Percentiles rank a stretch among this genome's conserved stretches.
These are phyloP conservation scores for Cenchrus purpureus DNA, from an alignment of 176 grass and related monocot species.

Conservation along the genomic window DNA sequence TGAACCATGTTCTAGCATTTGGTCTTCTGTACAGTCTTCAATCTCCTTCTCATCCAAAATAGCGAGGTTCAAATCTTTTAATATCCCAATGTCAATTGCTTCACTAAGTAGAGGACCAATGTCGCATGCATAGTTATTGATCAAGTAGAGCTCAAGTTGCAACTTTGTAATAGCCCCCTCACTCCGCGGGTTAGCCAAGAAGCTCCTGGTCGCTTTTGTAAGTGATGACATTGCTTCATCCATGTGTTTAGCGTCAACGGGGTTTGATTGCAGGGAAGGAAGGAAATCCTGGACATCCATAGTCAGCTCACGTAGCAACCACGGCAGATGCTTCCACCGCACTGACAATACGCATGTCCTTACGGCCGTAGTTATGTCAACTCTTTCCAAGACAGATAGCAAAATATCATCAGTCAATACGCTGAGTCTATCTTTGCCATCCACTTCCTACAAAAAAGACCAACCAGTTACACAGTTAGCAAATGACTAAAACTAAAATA, in stretches of 20 bases:
- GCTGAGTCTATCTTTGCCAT: constrained; percentile 7
- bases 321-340: constrained; percentile 20
- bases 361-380: background rate
- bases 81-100: background rate
- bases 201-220: constrained; percentile 19
- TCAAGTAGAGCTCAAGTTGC: background rate
- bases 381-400: constrained; percentile 5
- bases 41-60: background rate
- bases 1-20: background rate
- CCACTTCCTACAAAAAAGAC: background rate
- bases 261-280: background rate
- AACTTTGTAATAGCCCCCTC: background rate
- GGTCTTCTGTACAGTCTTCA: background rate
- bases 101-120: constrained; percentile 18
- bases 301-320: constrained; percentile 20
- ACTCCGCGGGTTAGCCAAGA: background rate
- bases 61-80: background rate
- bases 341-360: constrained; percentile 14
- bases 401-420: constrained; percentile 3
- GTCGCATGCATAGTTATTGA: background rate
- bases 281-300: constrained; percentile 10
- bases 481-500: too few species aligned
- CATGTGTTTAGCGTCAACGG: background rate
- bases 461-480: too few species aligned
- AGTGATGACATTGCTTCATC: constrained; percentile 22